Evolutionary conservation across 257 asterid genomes (phyloP).

Genomic region (Ligustrum vulgare): DNA sequence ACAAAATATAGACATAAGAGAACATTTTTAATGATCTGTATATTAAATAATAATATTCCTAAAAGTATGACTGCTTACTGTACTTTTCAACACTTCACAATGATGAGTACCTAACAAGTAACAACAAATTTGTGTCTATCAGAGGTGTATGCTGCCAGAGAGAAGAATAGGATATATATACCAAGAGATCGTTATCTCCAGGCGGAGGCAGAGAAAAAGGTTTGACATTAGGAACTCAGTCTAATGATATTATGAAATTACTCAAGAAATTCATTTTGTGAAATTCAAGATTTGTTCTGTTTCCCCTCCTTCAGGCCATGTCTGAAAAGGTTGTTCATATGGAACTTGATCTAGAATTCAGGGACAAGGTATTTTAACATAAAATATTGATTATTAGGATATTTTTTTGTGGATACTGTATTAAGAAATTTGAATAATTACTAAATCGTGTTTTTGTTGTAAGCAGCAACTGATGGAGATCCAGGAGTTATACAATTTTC

Average conservation of each 20-base stretch:
- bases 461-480: conserved; percentile 70
- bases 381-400: conserved; percentile 9
- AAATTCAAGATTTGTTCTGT: conserved; percentile 10
- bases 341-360: conserved; percentile 89
- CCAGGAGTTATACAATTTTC: conserved; percentile 43
- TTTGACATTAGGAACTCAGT: conserved; percentile 22
- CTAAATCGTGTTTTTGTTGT: conserved; percentile 19
- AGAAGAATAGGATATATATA: conserved; percentile 95
- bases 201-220: conserved; percentile 99
- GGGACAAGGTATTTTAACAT: conserved; percentile 74
- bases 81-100: neutral
- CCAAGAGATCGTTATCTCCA: conserved; percentile 95
- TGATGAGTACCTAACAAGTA: conserved; percentile 16
- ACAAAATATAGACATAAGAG: no score
- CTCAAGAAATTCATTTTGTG: conserved; percentile 11
- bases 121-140: conserved; percentile 25
- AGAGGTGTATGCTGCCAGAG: conserved; percentile 99
- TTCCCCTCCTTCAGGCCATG: conserved; percentile 66
- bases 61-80: no score
- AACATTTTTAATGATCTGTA: no score
- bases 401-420: neutral
- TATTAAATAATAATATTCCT: no score
- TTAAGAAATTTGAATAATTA: conserved; percentile 7
- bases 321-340: conserved; percentile 87
- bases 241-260: conserved; percentile 12